phyloP scores from a whole-genome alignment of 768 basidiomycete species.

The Neoboletus magnificus region DNA sequence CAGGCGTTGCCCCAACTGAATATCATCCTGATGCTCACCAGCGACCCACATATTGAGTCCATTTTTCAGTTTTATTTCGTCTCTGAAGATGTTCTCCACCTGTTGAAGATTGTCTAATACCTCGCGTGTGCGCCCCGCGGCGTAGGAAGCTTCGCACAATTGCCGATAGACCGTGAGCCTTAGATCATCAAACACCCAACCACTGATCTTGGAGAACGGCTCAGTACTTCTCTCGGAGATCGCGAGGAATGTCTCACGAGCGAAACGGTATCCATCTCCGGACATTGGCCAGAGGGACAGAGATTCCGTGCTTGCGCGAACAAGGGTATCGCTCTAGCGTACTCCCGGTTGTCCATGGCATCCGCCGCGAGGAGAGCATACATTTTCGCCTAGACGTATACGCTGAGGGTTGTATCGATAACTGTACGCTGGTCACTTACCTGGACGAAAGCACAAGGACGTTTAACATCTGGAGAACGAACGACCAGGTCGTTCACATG shows the following conservation, averaged over 20 bases:
- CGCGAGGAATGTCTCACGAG: conserved; percentile 5
- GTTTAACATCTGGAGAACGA: not conserved
- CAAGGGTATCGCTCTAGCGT: not conserved
- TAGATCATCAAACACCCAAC: conserved; percentile 17
- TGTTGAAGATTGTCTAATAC: not conserved
- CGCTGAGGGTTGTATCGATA: not conserved
- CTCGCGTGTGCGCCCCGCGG: not conserved
- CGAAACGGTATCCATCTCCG: conserved; percentile 11
- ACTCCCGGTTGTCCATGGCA: not conserved
- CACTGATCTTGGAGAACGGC: conserved; percentile 6
- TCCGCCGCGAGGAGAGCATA: conserved; percentile 8
- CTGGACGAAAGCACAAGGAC: conserved; percentile 10
- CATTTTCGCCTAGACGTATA: conserved; percentile 14
- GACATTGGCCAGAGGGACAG: conserved; percentile 9
- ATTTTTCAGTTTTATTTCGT: conserved; percentile 7
- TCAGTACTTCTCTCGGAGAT: not conserved
- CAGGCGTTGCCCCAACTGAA: no score
- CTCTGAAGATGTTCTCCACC: conserved; percentile 3
- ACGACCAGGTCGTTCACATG: not conserved
- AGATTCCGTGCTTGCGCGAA: conserved; percentile 5
- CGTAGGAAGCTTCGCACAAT: conserved; percentile 9
- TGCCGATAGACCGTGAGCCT: conserved; percentile 4
- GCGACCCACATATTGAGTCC: conserved; percentile 6
- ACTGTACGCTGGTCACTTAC: not conserved
- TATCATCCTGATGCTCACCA: conserved; percentile 1